Conservation (phyloP, 305 asterid species). For the Rubia peregrina region DNA sequence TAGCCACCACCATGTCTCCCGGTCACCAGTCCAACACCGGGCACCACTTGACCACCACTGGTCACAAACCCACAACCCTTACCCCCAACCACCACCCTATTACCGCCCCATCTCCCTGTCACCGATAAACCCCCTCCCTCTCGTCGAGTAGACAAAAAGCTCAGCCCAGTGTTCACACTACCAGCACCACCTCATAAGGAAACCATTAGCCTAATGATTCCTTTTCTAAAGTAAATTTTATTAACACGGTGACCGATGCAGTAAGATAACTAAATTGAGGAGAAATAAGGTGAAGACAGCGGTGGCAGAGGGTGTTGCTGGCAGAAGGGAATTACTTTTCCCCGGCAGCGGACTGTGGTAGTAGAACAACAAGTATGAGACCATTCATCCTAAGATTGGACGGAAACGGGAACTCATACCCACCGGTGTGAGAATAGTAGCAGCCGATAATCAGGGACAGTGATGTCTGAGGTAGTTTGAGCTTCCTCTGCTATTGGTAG, state of each 20-base stretch:
- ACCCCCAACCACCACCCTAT: too few relatives aligned
- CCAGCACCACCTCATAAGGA: too few relatives aligned
- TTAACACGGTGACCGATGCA: background rate
- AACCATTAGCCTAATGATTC: too few relatives aligned
- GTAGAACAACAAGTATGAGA: slow-evolving; percentile 41
- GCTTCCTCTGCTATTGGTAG: slow-evolving; percentile 18
- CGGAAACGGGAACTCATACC: slow-evolving; percentile 30
- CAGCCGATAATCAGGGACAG: slow-evolving; percentile 12
- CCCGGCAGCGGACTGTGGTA: slow-evolving; percentile 24
- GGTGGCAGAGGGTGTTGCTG: slow-evolving; percentile 11
- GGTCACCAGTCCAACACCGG: too few relatives aligned
- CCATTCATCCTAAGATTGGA: slow-evolving; percentile 45
- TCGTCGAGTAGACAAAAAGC: too few relatives aligned
- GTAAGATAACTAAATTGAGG: slow-evolving; percentile 6
- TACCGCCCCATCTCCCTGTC: too few relatives aligned
- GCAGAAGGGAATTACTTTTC: slow-evolving; percentile 22
- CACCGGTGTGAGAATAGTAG: slow-evolving; percentile 7
- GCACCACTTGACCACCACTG: too few relatives aligned
- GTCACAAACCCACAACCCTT: too few relatives aligned
- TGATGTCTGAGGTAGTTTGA: slow-evolving; percentile 38
- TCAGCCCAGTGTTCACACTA: too few relatives aligned
- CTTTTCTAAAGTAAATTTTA: too few relatives aligned
- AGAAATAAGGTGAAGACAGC: slow-evolving; percentile 5
- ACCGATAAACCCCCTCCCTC: too few relatives aligned
- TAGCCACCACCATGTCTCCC: too few relatives aligned